Conservation (phyloP, 179 eudicot genomes). For the Silene noctiflora region DNA sequence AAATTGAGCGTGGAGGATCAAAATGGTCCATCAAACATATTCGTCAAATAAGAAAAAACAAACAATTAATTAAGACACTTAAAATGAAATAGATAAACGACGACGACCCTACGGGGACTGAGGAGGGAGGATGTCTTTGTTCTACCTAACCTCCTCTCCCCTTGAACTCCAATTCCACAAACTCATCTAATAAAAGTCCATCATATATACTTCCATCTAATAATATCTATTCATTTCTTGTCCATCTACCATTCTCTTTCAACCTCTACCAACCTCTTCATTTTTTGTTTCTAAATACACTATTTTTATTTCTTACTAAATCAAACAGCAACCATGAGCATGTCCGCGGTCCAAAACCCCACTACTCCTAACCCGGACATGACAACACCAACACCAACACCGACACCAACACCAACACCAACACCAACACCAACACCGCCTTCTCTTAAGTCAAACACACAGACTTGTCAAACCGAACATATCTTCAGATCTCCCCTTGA, state of each 20-base stretch:
- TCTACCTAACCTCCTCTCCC: too few species aligned
- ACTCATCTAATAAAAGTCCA: neutral
- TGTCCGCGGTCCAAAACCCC: slow-evolving; percentile 26
- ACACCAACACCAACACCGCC: neutral
- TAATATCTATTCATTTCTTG: slow-evolving; percentile 9
- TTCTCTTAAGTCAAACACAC: neutral
- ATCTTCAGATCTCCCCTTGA: slow-evolving; percentile 71
- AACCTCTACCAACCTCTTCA: neutral
- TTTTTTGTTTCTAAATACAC: too few species aligned
- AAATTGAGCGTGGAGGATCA: too few species aligned
- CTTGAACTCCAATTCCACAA: neutral
- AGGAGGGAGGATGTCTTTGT: too few species aligned
- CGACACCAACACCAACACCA: neutral
- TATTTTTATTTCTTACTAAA: too few species aligned
- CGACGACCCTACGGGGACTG: too few species aligned
- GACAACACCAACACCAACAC: neutral
- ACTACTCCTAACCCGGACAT: neutral
- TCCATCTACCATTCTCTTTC: slow-evolving; percentile 11
- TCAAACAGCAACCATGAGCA: slow-evolving; percentile 3
- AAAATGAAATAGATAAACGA: too few species aligned
- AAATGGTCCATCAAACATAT: too few species aligned
- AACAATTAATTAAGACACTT: too few species aligned
- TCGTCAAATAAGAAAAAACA: too few species aligned
- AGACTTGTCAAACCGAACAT: slow-evolving; percentile 18
- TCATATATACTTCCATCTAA: neutral